Evolutionary conservation across 2,329 filamentous ascomycete genomes (phyloP).

Genomic region (Lachnellula subtilissima): DNA sequence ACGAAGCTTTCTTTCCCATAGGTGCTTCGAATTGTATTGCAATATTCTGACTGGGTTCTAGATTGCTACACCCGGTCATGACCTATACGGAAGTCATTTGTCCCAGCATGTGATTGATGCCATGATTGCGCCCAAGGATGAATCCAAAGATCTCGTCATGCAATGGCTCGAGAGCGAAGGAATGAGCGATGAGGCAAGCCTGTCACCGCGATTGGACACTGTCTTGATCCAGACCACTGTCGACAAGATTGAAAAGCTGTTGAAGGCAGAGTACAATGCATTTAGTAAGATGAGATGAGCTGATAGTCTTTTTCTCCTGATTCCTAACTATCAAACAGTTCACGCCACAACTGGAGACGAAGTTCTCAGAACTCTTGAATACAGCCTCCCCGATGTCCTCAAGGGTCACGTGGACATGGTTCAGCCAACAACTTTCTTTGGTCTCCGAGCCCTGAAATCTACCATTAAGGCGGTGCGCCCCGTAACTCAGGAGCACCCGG

Average conservation of each 20-base stretch:
- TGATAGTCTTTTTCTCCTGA: constrained; percentile 40
- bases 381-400: constrained; percentile 45
- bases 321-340: constrained; percentile 15
- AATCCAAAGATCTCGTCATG: constrained; percentile 50
- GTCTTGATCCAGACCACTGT: constrained; percentile 44
- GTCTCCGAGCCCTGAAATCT: constrained; percentile 29
- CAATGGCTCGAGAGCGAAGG: constrained; percentile 51
- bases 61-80: constrained; percentile 41
- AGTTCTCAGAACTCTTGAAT: constrained; percentile 25
- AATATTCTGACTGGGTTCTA: constrained; percentile 7
- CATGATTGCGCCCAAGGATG: constrained; percentile 48
- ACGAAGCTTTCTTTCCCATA: no score
- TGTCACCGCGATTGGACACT: constrained; percentile 50
- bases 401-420: constrained; percentile 55
- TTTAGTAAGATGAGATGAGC: constrained; percentile 41
- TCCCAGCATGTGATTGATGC: constrained; percentile 46
- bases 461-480: constrained; percentile 14
- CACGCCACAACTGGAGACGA: constrained; percentile 15
- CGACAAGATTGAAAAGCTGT: constrained; percentile 46
- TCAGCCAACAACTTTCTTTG: constrained; percentile 58
- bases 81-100: constrained; percentile 51
- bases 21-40: not conserved
- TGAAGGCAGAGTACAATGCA: constrained; percentile 46
- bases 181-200: constrained; percentile 39
- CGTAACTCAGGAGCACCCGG: constrained; percentile 5